Base-by-base conservation (phyloP, 179 eudicot species). In the Silene noctiflora region DNA sequence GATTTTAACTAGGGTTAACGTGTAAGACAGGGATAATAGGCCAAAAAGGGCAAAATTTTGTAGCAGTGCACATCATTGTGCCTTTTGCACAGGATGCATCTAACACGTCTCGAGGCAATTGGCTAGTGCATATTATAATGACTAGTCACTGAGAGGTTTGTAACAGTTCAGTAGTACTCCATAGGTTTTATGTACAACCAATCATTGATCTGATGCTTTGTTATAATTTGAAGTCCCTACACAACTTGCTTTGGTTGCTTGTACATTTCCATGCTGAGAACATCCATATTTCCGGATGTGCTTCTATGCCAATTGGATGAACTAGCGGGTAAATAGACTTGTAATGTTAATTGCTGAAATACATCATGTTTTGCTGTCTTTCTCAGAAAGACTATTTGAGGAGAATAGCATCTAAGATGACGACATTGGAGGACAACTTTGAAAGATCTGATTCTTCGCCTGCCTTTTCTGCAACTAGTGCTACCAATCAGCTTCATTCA, bases 331-430 rank as follows among this genome's bases (percentile, higher is more conserved):
- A 27, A 58, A 77, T 24, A 42, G 25, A 33, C 4, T 44, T 76
- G n/a, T n/a, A 48, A 35, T 4, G 67, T 21, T 29, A 10, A 6
- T 22, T 14, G 31, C 74, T 76, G 48, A 71, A 71, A 46, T 78
- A 63, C 61, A 73, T 56, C 1, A 4, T 55, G 25, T 20, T 35
- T 66, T 59, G 22, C 44, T 73, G 17, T 64, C 39, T 39, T 72
- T 53, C 53, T 24, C 73, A 78, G 77, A 8, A 73, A 33, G 77
- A 78, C 33, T 78, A 78, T 73, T 2, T 73, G 72, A 73, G 29
- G 48, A 78, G 27, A 67, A 67, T 78, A 73, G 8, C 72, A n/a
- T 0, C 8, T 7, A 73, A 67, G 67, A 31, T 73, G 77, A 29
- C 2, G 33, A 0, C 71, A 19, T 6, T 73, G 59, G 61, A 67